Evolutionary conservation across 257 asterid genomes (phyloP).

Genomic region (Salvia splendens): DNA sequence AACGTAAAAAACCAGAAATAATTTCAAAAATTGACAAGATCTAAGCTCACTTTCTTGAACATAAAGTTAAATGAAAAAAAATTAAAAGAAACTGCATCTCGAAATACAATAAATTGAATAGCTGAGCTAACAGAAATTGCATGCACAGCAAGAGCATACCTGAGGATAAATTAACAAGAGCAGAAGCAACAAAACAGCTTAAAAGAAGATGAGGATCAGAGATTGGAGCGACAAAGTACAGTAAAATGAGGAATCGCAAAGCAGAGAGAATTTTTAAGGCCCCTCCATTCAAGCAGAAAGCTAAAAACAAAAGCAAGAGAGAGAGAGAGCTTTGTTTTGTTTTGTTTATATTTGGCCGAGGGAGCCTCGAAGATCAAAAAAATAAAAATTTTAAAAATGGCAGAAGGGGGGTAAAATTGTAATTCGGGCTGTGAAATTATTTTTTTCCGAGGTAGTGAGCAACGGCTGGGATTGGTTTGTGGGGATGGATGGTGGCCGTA

Average conservation of each 20-base stretch:
- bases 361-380: slow-evolving; percentile 31
- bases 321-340: slow-evolving; percentile 33
- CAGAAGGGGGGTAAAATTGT: slow-evolving; percentile 33
- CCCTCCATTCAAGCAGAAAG: slow-evolving; percentile 60
- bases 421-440: not conserved
- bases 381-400: slow-evolving; percentile 9
- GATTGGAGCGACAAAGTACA: slow-evolving; percentile 35
- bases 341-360: slow-evolving; percentile 30
- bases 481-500: slow-evolving; percentile 27
- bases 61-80: not conserved
- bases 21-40: slow-evolving; percentile 27
- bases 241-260: slow-evolving; percentile 37
- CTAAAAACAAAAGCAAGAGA: slow-evolving; percentile 34
- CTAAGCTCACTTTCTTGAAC: slow-evolving; percentile 32
- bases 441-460: slow-evolving; percentile 15
- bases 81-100: not conserved
- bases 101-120: not conserved
- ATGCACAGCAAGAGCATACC: slow-evolving; percentile 34
- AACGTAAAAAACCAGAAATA: slow-evolving; percentile 5
- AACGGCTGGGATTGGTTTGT: slow-evolving; percentile 26
- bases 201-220: slow-evolving; percentile 30
- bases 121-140: not conserved
- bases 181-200: slow-evolving; percentile 9
- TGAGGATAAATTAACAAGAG: slow-evolving; percentile 23
- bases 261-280: slow-evolving; percentile 51